Evolutionary conservation across 139 green algal species (phyloP).

Genomic region (Pseudopediastrum boryanum): DNA sequence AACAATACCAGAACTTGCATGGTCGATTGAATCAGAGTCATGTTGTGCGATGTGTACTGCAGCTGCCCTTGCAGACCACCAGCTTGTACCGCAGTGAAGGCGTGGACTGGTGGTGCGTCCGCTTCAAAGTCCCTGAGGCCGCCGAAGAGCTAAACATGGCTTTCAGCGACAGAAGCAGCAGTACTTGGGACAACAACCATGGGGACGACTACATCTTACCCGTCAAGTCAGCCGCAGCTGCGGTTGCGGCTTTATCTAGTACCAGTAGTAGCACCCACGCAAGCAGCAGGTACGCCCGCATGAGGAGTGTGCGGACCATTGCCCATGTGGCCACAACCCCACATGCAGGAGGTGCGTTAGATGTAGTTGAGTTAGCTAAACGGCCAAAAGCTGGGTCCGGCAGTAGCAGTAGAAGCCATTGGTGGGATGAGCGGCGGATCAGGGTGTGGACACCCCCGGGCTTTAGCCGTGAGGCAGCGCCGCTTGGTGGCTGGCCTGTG

Average conservation of each 20-base stretch:
- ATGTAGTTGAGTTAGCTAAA: slow-evolving; percentile 46
- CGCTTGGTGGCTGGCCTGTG: slow-evolving; percentile 52
- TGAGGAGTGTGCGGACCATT: slow-evolving; percentile 12
- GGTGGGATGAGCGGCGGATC: slow-evolving; percentile 56
- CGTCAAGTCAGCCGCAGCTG: slow-evolving; percentile 25
- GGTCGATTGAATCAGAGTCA: slow-evolving; percentile 45
- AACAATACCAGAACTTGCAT: slow-evolving; percentile 29
- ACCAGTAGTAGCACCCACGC: neutral
- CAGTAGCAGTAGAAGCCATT: slow-evolving; percentile 30
- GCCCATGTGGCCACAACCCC: slow-evolving; percentile 21
- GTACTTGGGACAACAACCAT: slow-evolving; percentile 50
- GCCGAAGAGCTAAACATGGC: slow-evolving; percentile 45
- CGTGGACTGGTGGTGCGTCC: slow-evolving; percentile 41
- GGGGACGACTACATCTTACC: slow-evolving; percentile 43
- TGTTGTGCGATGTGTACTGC: neutral
- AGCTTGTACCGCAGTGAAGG: slow-evolving; percentile 14
- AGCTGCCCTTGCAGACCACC: slow-evolving; percentile 17
- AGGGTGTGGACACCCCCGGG: slow-evolving; percentile 60
- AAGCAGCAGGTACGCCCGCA: neutral
- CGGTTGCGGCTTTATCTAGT: neutral
- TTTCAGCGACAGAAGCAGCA: slow-evolving; percentile 40
- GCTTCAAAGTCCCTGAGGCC: slow-evolving; percentile 17
- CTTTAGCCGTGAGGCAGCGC: slow-evolving; percentile 26
- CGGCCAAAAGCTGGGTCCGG: slow-evolving; percentile 8
- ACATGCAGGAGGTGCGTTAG: slow-evolving; percentile 45